phyloP scores from a whole-genome alignment of 306 rosid genomes.

The Dalbergia cultrata region DNA sequence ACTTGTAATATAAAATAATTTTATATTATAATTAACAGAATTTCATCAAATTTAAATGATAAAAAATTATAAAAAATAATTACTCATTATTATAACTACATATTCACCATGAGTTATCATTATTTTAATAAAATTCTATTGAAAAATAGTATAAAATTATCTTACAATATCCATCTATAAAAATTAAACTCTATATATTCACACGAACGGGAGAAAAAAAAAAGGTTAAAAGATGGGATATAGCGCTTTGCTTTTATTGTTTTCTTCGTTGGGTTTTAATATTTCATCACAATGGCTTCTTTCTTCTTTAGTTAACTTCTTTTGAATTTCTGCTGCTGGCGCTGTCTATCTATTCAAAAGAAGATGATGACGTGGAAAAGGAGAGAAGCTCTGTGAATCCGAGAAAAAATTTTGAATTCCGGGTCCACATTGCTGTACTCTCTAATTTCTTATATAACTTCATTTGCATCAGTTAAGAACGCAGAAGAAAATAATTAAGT shows the following conservation, averaged over 20 bases:
- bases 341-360: slow-evolving; percentile 76
- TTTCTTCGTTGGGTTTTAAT: not conserved
- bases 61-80: too few relatives aligned
- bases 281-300: slow-evolving; percentile 49
- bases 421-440: slow-evolving; percentile 51
- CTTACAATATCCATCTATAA: too few relatives aligned
- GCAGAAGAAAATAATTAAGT: slow-evolving; percentile 29
- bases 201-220: not conserved
- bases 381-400: slow-evolving; percentile 43
- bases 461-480: slow-evolving; percentile 26
- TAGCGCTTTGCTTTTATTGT: not conserved
- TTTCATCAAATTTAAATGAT: too few relatives aligned
- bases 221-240: not conserved
- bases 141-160: too few relatives aligned
- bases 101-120: too few relatives aligned
- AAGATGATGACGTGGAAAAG: slow-evolving; percentile 56
- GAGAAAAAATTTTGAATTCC: slow-evolving; percentile 44
- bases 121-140: too few relatives aligned
- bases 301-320: slow-evolving; percentile 64
- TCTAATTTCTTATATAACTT: slow-evolving; percentile 40
- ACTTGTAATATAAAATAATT: too few relatives aligned
- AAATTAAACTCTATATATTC: not conserved
- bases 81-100: too few relatives aligned
- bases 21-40: too few relatives aligned
- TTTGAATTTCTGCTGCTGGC: slow-evolving; percentile 79